Evolutionary conservation across 1,284 basidiomycete species (phyloP).

Genomic region (Boletus calvinii): DNA sequence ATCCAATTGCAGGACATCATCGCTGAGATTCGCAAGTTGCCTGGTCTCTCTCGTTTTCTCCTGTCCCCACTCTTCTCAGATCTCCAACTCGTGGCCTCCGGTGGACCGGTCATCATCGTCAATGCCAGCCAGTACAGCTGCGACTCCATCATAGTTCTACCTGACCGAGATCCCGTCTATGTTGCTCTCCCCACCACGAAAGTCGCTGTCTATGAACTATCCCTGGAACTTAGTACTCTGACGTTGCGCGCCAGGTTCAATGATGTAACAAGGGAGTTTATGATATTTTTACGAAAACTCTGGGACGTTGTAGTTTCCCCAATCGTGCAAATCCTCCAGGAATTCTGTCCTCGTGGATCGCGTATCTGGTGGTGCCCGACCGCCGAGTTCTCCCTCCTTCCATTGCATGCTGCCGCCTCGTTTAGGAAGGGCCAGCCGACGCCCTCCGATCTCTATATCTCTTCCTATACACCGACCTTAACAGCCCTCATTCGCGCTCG

Average conservation of each 20-base stretch:
- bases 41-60: not conserved
- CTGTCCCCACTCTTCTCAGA: not conserved
- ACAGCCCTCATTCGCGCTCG: conserved; percentile 25
- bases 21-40: not conserved
- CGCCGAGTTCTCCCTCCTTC: conserved; percentile 23
- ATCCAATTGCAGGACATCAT: not conserved
- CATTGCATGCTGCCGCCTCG: conserved; percentile 28
- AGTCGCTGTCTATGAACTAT: not conserved
- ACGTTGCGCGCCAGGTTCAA: not conserved
- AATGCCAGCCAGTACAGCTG: not conserved
- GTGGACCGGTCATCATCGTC: not conserved
- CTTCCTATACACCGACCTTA: conserved; percentile 37
- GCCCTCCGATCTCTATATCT: conserved; percentile 31
- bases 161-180: not conserved
- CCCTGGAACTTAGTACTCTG: not conserved
- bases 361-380: conserved; percentile 44
- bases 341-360: conserved; percentile 14
- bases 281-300: conserved; percentile 21
- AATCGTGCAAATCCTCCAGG: conserved; percentile 18
- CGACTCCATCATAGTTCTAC: conserved; percentile 17
- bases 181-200: not conserved
- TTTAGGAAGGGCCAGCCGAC: conserved; percentile 1
- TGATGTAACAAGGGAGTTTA: not conserved
- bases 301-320: conserved; percentile 28
- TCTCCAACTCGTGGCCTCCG: not conserved